Evolutionary conservation across 2,329 filamentous ascomycete genomes (phyloP), one percentile per base, ranked within the genome.

Genomic region (Neofusicoccum cordaticola): DNA sequence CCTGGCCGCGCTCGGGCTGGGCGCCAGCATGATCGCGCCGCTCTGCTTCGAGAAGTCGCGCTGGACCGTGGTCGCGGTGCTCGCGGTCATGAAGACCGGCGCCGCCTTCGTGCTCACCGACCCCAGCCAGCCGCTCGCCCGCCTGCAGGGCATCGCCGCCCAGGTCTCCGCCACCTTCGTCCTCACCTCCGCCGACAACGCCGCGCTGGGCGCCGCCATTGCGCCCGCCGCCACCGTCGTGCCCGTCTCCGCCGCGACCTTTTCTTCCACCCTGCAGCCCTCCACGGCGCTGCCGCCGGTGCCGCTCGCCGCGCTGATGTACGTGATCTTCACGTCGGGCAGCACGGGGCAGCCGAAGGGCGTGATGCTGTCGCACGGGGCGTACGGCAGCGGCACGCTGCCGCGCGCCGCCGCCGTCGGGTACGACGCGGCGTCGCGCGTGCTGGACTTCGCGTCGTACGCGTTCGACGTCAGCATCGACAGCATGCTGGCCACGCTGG

Each of bases 381-480:
- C 17, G 19, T 67, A 51, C 39, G 42, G 66, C 2, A 75, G 73
- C 39, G 74, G 75, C 48, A 74, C 74, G 6, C 71, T 77, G 19
- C 72, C 75, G 3, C 71, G 75, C 6, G 74, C 72, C 1, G 65
- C 70, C 22, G 69, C 37, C 0, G 52, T 57, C 5, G 52, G 52
- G 2, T 57, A 57, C 37, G 37, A 42, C 65, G 41, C 71, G 76
- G 96, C 96, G 72, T 81, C 82, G 15, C 86, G 92, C 48, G 97
- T 97, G 74, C 84, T 97, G 0, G 93, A 97, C 74, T 97, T 97
- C 75, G 93, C 93, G 4, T 90, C 92, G 2, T 92, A 93, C 0
- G 97, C 93, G 0, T 97, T 97, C 73, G 93, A 97, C 75, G 93
- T 97, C 4, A 96, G 92, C 0, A 89, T 97, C 5, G 69, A 67